Base-by-base conservation (phyloP, 2,329 filamentous ascomycete genomes). In the Malbranchea zuffiana region DNA sequence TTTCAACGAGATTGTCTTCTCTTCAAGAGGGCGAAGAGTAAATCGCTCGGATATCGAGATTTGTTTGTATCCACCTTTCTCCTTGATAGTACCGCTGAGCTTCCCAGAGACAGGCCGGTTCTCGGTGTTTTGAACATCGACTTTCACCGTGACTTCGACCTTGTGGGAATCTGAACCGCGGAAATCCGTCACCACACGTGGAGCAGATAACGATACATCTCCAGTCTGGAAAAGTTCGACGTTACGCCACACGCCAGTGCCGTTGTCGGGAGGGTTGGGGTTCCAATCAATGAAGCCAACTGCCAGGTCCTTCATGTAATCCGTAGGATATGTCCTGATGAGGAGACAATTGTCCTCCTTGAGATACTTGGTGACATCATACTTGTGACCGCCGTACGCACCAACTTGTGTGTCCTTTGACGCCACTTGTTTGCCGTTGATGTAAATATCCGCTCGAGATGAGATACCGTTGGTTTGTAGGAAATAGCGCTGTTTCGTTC, bases 221-320 rank as follows among this genome's bases (percentile, higher is more conserved):
- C 74, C 74, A 0, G 71, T 75, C 50, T 71, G 65, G 35, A 66
- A 69, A 27, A 79, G 37, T 21, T 66, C 63, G 1, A 79, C 59
- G 26, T 76, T 60, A 4, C 75, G 62, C 75, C 75, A 80, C 5
- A 80, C 59, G 0, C 74, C 75, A 0, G 72, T 76, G 2, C 74
- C 74, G 32, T 77, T 76, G 48, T 79, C 75, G 0, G 71, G 66
- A 0, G 74, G 71, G 36, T 69, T 68, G 0, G 72, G 72, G 37
- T 76, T 77, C 74, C 74, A 78, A 46, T 78, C 74, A 0, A 74
- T 67, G 37, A 75, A 78, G 0, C 71, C 71, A 7, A 75, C 54
- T 0, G 68, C 72, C 35, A 78, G 67, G 42, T 79, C 73, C 17
- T 67, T 62, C n/a, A 70, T 62, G 49, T 77, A 78, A 43, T 74